Evolutionary conservation across 768 basidiomycete genomes (phyloP), one percentile per base, ranked within the genome.

Genomic region (Panus rudis): DNA sequence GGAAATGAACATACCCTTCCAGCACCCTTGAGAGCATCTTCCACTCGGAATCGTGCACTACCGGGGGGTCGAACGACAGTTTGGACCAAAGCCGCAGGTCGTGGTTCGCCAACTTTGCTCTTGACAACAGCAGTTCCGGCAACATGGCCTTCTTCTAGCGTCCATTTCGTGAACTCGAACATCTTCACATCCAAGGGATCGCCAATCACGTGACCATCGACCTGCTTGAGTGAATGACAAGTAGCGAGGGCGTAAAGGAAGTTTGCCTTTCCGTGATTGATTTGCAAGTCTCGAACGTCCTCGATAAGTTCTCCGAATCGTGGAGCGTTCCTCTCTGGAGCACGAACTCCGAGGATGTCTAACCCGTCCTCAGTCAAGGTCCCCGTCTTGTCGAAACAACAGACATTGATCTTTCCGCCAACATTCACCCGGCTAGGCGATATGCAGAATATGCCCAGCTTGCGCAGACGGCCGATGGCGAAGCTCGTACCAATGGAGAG

Each of bases 341-440:
- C 79, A 34, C 94, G 84, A 14, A 96, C 84, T 13, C 96, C 96
- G 35, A 99, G 81, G 34, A 99, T 92, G 59, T 99, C 96, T 38
- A 99, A 72, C 0, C 94, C 96, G 51, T 99, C 96, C 63, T 99
- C 96, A 1, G 96, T 99, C 19, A 99, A 72, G 7, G 96, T 99
- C 6, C 96, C 96, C 1, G 96, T 99, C 67, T 99, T 99, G 70
- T 99, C 96, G 56, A 99, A 99, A 58, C 93, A 97, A 54, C 92
- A 92, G 8, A 98, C 84, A 51, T 98, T 97, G 65, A 98, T 72
- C 66, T 96, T 93, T 8, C 96, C 96, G 1, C 81, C 90, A 35
- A 99, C 78, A 55, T 99, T 99, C 54, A 99, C 87, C 37, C 96
- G 72, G 52, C 83, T 92, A 0, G 96, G 96, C 1, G 96, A 92